These are phyloP conservation scores for Paecilomyces sp. DNA, from an alignment of 2,329 filamentous ascomycete species.

Conservation along the genomic window DNA sequence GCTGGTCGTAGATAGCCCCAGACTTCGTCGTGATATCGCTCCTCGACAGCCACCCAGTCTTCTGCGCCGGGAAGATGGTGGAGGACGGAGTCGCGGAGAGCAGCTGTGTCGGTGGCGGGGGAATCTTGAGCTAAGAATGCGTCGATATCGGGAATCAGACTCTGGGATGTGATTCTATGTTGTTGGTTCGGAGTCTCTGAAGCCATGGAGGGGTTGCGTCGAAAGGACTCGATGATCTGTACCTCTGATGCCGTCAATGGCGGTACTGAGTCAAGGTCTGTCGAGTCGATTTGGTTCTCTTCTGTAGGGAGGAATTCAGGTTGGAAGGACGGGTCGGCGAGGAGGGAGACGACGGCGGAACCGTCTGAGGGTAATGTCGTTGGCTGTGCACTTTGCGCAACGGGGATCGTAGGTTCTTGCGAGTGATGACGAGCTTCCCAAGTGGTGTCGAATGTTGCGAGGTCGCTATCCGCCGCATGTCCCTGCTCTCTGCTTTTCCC, in stretches of 20 bases:
- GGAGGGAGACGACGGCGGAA: slow-evolving; percentile 33
- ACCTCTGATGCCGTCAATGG: slow-evolving; percentile 19
- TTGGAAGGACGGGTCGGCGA: slow-evolving; percentile 26
- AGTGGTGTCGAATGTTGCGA: slow-evolving; percentile 9
- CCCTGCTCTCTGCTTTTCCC: background rate
- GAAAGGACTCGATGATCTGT: slow-evolving; percentile 24
- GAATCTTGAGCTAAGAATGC: slow-evolving; percentile 19
- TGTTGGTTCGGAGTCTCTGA: slow-evolving; percentile 1
- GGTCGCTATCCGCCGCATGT: background rate
- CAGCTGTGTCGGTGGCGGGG: slow-evolving; percentile 8
- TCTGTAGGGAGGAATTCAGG: slow-evolving; percentile 14
- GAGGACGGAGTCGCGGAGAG: slow-evolving; percentile 23
- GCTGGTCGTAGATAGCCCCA: slow-evolving; percentile 59
- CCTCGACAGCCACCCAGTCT: slow-evolving; percentile 28
- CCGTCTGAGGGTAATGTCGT: slow-evolving; percentile 26
- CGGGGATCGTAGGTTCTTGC: background rate
- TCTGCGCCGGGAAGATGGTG: slow-evolving; percentile 21
- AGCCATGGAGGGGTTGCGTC: slow-evolving; percentile 10
- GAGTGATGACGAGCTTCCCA: slow-evolving; percentile 11
- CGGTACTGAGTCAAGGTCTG: slow-evolving; percentile 14
- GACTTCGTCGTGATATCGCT: slow-evolving; percentile 50
- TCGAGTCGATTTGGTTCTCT: slow-evolving; percentile 17
- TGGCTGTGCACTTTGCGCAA: slow-evolving; percentile 1
- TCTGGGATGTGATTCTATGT: slow-evolving; percentile 17
- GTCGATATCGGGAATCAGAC: slow-evolving; percentile 28